These are phyloP conservation scores for Holtermannia corniformis DNA, from an alignment of 768 basidiomycete genomes.

Conservation along the genomic window DNA sequence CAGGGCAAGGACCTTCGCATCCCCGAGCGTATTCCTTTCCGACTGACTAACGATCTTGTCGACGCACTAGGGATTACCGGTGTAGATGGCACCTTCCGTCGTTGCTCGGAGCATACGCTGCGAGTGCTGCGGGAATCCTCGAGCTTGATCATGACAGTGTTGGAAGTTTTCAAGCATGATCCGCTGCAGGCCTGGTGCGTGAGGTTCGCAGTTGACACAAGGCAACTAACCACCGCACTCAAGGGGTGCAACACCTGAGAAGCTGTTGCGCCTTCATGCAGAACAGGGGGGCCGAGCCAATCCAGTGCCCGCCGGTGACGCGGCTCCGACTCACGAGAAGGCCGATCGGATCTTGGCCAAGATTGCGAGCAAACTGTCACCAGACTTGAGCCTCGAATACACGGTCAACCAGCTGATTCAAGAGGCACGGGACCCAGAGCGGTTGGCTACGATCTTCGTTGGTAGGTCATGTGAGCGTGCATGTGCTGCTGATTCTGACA, in stretches of 20 bases:
- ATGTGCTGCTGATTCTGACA: background rate
- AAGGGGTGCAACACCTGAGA: conserved; percentile 46
- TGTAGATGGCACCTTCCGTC: conserved; percentile 85
- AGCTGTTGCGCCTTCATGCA: conserved; percentile 28
- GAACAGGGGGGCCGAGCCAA: conserved; percentile 30
- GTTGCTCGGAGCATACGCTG: conserved; percentile 89
- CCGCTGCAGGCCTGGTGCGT: conserved; percentile 80
- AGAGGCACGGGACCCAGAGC: conserved; percentile 67
- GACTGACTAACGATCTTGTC: conserved; percentile 84
- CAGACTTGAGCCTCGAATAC: conserved; percentile 76
- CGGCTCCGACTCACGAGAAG: conserved; percentile 63
- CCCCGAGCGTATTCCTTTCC: conserved; percentile 88
- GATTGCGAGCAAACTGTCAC: conserved; percentile 70
- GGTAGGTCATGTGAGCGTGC: conserved; percentile 7
- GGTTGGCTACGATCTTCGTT: conserved; percentile 65
- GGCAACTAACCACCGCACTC: background rate
- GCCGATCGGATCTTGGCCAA: conserved; percentile 78
- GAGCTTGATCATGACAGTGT: conserved; percentile 80
- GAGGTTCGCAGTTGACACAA: background rate
- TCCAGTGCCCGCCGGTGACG: conserved; percentile 18
- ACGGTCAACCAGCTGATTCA: conserved; percentile 87
- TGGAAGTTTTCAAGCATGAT: conserved; percentile 95
- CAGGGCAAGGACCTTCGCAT: conserved; percentile 70
- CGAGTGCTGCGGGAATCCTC: conserved; percentile 78
- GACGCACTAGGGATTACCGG: conserved; percentile 88